phyloP scores from a whole-genome alignment of 768 basidiomycete species.

The Leccinum broughii region DNA sequence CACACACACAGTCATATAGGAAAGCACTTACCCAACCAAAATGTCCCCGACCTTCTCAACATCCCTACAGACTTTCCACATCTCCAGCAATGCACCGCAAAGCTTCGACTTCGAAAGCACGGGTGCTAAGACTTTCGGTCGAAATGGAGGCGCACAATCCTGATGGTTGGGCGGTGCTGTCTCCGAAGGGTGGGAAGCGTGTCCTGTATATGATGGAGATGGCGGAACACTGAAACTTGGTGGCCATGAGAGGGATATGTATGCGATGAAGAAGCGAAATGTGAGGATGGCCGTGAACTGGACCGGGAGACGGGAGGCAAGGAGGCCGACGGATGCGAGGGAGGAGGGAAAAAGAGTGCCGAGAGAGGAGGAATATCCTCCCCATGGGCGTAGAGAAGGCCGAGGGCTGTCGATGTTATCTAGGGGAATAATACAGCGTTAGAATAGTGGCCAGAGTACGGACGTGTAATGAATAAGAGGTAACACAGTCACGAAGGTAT shows the following conservation, averaged over 20 bases:
- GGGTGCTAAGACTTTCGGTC: conserved; percentile 18
- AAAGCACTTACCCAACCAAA: conserved; percentile 25
- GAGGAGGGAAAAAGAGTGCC: conserved; percentile 18
- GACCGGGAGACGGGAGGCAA: conserved; percentile 25
- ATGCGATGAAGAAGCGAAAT: conserved; percentile 18
- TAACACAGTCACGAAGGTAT: not conserved
- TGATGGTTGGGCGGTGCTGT: not conserved
- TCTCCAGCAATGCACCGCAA: conserved; percentile 29
- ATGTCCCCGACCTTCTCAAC: conserved; percentile 23
- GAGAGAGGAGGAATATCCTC: conserved; percentile 25
- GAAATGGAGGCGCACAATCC: conserved; percentile 17
- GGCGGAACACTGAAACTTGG: conserved; percentile 5
- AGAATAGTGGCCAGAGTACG: conserved; percentile 17
- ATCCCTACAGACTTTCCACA: conserved; percentile 28
- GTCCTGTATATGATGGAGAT: conserved; percentile 10
- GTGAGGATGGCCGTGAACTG: conserved; percentile 25
- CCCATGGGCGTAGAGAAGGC: conserved; percentile 28
- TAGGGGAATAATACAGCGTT: conserved; percentile 9
- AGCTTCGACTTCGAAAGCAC: conserved; percentile 20
- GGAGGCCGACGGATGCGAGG: conserved; percentile 3
- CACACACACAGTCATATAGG: not conserved
- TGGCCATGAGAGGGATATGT: conserved; percentile 7
- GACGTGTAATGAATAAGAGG: not conserved
- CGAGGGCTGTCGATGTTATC: conserved; percentile 33
- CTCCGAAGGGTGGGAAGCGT: conserved; percentile 13